Percentiles rank a stretch among this genome's conserved stretches.
These are phyloP conservation scores for Capsella rubella DNA, from an alignment of 441 rosid genomes.

Conservation along the genomic window DNA sequence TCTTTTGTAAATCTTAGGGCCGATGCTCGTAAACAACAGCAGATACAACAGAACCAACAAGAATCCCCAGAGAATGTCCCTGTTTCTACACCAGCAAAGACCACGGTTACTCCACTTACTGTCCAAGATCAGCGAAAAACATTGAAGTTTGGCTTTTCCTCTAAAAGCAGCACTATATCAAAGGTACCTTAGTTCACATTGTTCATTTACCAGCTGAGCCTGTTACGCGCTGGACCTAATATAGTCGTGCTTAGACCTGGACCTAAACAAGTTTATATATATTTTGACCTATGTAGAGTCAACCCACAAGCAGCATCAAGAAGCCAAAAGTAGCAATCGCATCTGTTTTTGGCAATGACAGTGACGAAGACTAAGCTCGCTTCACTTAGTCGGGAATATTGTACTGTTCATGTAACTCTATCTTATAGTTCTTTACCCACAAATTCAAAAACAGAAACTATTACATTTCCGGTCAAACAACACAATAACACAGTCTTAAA, in stretches of 20 bases:
- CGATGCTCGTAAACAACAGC: conserved; percentile 75
- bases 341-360: conserved; percentile 76
- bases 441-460: not conserved
- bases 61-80: conserved; percentile 57
- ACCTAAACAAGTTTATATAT: not conserved
- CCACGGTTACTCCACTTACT: conserved; percentile 54
- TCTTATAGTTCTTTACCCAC: not conserved
- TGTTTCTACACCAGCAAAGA: conserved; percentile 43
- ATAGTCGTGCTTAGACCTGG: not conserved
- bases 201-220: not conserved
- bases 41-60: conserved; percentile 56
- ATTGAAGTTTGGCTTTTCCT: conserved; percentile 85
- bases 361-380: conserved; percentile 65
- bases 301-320: conserved; percentile 53
- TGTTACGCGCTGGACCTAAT: not conserved
- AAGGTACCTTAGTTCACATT: conserved; percentile 52
- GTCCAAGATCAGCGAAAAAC: conserved; percentile 84
- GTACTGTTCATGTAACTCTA: conserved; percentile 24
- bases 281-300: conserved; percentile 50
- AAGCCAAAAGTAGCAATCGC: conserved; percentile 69
- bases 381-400: not conserved
- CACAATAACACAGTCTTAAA: not conserved
- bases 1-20: conserved; percentile 55
- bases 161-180: conserved; percentile 60
- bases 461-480: not conserved